Conservation (phyloP, 1,139 yeast genomes). For the Candida sp. region DNA sequence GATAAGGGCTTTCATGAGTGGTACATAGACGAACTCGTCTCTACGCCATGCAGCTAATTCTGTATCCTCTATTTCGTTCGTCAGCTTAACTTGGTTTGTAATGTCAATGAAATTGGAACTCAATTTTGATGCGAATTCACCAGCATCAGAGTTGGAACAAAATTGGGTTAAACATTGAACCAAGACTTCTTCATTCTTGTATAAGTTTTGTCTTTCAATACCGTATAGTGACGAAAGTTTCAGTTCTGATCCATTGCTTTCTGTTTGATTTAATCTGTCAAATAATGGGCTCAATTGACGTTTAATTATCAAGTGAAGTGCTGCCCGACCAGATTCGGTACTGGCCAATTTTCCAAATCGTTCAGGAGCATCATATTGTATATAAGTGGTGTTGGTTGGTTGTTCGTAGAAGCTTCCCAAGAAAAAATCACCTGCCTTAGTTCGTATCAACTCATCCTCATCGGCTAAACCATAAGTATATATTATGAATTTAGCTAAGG, state of each 20-base stretch:
- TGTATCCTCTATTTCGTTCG: constrained; percentile 8
- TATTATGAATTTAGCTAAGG: not conserved
- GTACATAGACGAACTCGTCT: constrained; percentile 11
- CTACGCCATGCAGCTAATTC: constrained; percentile 18
- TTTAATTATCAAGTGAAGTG: not conserved
- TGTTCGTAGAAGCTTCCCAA: not conserved
- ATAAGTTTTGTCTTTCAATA: constrained; percentile 28
- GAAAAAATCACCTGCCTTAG: not conserved
- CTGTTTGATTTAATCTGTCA: not conserved
- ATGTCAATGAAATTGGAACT: not conserved
- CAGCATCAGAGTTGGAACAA: not conserved
- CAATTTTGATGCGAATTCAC: not conserved
- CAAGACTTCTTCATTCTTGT: constrained; percentile 18
- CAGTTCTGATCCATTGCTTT: not conserved
- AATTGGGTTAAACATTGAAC: not conserved
- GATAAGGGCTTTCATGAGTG: constrained; percentile 6
- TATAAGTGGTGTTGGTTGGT: constrained; percentile 3
- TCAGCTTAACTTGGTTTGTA: constrained; percentile 3
- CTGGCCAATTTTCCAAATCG: not conserved
- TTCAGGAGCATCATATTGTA: constrained; percentile 11
- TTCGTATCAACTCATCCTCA: constrained; percentile 2
- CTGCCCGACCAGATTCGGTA: not conserved
- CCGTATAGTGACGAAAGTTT: constrained; percentile 19
- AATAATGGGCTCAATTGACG: not conserved
- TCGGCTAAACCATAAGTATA: constrained; percentile 2